These are phyloP conservation scores for Aspergillus sp. DNA, from an alignment of 2,329 filamentous ascomycete genomes.

Conservation along the genomic window DNA sequence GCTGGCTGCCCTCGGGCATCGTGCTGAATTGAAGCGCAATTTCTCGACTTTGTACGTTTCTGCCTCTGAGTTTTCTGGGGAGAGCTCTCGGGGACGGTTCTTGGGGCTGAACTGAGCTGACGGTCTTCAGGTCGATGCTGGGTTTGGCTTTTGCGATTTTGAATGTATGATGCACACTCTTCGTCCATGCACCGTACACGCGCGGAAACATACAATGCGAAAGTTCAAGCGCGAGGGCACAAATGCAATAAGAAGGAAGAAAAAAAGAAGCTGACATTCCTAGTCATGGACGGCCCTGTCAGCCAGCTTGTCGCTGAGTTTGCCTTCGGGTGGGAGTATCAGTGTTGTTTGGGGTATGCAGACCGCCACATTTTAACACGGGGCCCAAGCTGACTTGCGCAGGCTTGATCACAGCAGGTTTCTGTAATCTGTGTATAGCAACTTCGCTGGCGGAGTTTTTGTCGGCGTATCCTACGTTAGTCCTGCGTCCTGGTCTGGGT, in stretches of 20 bases:
- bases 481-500: neutral
- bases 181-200: too few relatives aligned
- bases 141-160: constrained; percentile 56
- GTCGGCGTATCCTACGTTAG: constrained; percentile 50
- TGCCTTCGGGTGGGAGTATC: constrained; percentile 63
- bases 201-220: neutral
- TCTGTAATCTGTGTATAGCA: constrained; percentile 63
- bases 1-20: constrained; percentile 50
- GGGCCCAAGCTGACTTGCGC: neutral
- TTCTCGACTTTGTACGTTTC: constrained; percentile 44
- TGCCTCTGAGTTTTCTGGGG: neutral
- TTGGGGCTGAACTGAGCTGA: too few relatives aligned
- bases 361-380: neutral
- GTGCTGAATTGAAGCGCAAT: constrained; percentile 50
- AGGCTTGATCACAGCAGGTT: constrained; percentile 49
- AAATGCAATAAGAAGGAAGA: too few relatives aligned
- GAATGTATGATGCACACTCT: constrained; percentile 33
- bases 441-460: constrained; percentile 63
- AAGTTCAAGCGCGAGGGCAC: too few relatives aligned
- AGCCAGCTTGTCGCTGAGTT: constrained; percentile 50
- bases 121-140: constrained; percentile 44
- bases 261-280: neutral
- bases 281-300: constrained; percentile 54
- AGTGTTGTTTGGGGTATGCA: constrained; percentile 62
- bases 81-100: neutral